Conservation (phyloP, 306 rosid genomes). For the Purshia tridentata region DNA sequence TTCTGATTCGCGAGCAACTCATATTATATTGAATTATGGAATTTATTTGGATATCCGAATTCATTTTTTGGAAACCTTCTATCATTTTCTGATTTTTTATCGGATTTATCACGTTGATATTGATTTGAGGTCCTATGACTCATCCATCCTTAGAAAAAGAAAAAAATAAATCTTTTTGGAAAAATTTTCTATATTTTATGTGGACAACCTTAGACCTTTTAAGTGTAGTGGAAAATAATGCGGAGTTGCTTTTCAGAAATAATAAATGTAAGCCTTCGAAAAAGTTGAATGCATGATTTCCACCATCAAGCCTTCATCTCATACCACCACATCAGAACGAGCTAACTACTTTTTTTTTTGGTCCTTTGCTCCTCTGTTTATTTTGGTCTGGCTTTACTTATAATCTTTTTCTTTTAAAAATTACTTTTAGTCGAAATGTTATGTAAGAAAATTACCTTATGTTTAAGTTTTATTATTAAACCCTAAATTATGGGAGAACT, state of each 20-base stretch:
- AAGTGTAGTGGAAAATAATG: slow-evolving; percentile 20
- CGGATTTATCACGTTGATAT: background rate
- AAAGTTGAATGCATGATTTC: slow-evolving; percentile 8
- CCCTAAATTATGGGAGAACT: too few species aligned
- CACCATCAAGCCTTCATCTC: slow-evolving; percentile 24
- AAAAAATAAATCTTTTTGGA: background rate
- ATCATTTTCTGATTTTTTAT: too few species aligned
- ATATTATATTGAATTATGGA: too few species aligned
- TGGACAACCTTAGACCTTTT: slow-evolving; percentile 18
- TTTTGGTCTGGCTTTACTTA: too few species aligned
- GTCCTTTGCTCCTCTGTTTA: background rate
- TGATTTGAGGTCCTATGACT: slow-evolving; percentile 4
- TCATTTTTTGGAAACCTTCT: background rate
- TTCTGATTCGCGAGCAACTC: background rate
- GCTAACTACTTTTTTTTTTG: background rate
- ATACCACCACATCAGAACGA: slow-evolving; percentile 24
- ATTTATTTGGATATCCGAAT: too few species aligned
- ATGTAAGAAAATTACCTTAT: too few species aligned
- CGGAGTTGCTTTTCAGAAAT: slow-evolving; percentile 14
- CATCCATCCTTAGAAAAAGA: background rate
- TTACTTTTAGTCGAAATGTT: too few species aligned
- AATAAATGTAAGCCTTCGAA: background rate
- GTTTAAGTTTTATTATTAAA: too few species aligned
- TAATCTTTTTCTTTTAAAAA: too few species aligned
- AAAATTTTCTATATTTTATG: slow-evolving; percentile 7